Evolutionary conservation across 495 filamentous ascomycete genomes (phyloP), one percentile per base, ranked within the genome.

Genomic region (Entonaema liquescens): DNA sequence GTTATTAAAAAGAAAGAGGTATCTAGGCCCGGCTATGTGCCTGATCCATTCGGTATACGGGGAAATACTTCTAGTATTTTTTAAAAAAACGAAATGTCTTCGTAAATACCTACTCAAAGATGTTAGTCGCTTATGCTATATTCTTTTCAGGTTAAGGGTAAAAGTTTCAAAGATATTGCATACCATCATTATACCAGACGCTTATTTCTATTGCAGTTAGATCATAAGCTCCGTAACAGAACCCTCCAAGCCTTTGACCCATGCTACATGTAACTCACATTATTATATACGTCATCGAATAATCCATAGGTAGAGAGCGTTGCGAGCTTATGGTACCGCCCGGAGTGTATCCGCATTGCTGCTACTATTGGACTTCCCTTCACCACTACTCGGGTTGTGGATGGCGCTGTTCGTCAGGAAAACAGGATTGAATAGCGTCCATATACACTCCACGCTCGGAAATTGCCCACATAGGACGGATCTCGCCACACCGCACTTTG

Each of bases 261-360:
- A 73, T 79, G 78, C 78, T 76, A 80, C 72, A 79, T 76, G 58
- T 79, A 81, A 58, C 74, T 78, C 29, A 76, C 78, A 67, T 79
- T 78, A 62, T 77, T 78, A 59, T 78, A 80, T 9, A 77, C 73
- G 25, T 77, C 74, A 49, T 76, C 77, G 44, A 80, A 77, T 12
- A 72, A 70, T 17, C 65, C 62, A 31, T 69, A 62, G 15, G 31
- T 28, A 19, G 59, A 52, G 28, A 47, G 55, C 55, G 62, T 19
- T 28, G 50, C 26, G 31, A 49, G 31, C 25, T 56, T 13, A 7
- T 35, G 42, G 31, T 67, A 23, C 36, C 28, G 23, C 47, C 56
- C 12, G 36, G 38, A 59, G 42, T 4, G 42, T 4, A 21, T 19
- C 42, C 42, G 42, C 19, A 21, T 4, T 47, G 42, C 19, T 21